Conservation (phyloP, 768 basidiomycete genomes). For the Trametes punicea region DNA sequence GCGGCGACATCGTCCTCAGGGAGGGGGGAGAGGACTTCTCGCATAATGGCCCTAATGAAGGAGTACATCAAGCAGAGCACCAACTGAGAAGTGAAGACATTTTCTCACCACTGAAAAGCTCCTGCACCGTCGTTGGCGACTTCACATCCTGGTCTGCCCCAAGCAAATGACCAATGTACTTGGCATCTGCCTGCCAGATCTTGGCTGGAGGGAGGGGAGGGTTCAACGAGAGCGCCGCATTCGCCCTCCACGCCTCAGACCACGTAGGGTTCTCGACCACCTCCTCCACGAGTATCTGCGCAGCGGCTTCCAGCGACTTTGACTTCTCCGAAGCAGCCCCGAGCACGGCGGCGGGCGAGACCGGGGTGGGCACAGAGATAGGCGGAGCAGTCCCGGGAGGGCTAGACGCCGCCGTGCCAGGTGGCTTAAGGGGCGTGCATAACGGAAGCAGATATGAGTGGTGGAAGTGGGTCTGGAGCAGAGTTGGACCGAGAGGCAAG, state of each 20-base stretch:
- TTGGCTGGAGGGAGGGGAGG: conserved; percentile 30
- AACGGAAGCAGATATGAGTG: conserved; percentile 61
- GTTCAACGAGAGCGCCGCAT: conserved; percentile 20
- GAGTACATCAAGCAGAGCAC: neutral
- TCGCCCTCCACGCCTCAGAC: conserved; percentile 61
- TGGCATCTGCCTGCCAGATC: conserved; percentile 61
- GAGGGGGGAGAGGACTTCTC: neutral
- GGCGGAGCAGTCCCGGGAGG: conserved; percentile 35
- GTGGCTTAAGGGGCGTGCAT: conserved; percentile 57
- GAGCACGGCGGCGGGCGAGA: conserved; percentile 73
- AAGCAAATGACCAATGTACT: conserved; percentile 41
- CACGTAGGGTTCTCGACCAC: conserved; percentile 71
- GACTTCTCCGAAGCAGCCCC: conserved; percentile 63
- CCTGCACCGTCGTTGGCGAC: conserved; percentile 40
- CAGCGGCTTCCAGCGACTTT: conserved; percentile 65
- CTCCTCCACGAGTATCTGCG: conserved; percentile 59
- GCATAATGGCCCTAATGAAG: no score
- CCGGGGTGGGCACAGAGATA: conserved; percentile 74
- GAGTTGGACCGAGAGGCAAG: conserved; percentile 64
- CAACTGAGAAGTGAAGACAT: neutral
- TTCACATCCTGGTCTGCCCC: conserved; percentile 36
- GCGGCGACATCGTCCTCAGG: conserved; percentile 42
- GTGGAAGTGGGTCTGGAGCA: conserved; percentile 67
- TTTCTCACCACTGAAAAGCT: conserved; percentile 37
- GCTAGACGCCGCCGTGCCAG: conserved; percentile 39